Base-by-base conservation (phyloP, 2,329 filamentous ascomycete genomes). In the Penicillium verrucosum region DNA sequence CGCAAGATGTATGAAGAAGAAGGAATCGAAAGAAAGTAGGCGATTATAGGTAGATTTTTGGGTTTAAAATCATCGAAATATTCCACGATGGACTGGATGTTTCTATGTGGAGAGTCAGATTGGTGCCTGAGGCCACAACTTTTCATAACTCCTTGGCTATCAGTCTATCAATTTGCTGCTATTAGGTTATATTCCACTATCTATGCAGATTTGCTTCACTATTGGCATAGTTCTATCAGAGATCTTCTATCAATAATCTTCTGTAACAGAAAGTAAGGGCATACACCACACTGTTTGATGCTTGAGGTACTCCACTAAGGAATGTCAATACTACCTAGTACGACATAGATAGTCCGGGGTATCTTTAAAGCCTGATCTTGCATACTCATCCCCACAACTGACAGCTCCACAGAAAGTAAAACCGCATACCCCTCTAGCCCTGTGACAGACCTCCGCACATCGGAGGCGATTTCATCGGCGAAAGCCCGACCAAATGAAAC, bases 401-500 rank as follows among this genome's bases (percentile, higher is more conserved):
- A 34, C 37, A 44, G 10, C 29, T 11, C 21, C 21, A n/a, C 5
- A 4, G 11, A 34, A 34, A 5, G 12, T 10, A 27, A 11, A 29
- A 8, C 2, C 16, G 11, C 18, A 37, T 38, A 5, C 4, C 27
- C 12, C 29, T 18, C 23, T 32, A 21, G 8, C 12, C 29, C 18
- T 12, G 18, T 8, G 14, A n/a, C 23, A 30, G 14, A 38, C 3
- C 44, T 48, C 47, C 43, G 41, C 30, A 46, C 36, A 38, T 44
- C 54, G 36, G 51, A 59, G 25, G 32, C n/a, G 11, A 47, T 34
- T 27, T 23, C 18, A 54, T 58, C 64, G 61, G 60, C 40, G 41
- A 55, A 60, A 45, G 41, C 46, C 65, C 62, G 64, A 61, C 44
- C 18, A 45, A 18, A 9, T 9, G 5, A 8, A 64, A 65, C 65